These are phyloP conservation scores for Trichophyton rubrum DNA, from an alignment of 2,329 filamentous ascomycete species.

Conservation along the genomic window DNA sequence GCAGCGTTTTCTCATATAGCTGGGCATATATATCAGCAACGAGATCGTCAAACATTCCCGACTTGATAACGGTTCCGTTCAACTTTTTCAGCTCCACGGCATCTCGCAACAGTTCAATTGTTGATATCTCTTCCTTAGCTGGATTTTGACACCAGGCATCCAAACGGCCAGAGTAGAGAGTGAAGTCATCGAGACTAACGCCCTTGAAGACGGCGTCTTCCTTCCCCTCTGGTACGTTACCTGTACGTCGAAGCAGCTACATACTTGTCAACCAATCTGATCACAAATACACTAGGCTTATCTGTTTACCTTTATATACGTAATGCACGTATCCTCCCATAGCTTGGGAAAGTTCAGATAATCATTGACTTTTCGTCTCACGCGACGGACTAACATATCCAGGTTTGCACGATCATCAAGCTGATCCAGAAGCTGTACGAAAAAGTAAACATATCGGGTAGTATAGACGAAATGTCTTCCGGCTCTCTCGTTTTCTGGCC, in stretches of 20 bases:
- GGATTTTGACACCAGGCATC: conserved; percentile 45
- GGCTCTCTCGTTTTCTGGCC: conserved; percentile 71
- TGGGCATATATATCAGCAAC: conserved; percentile 79
- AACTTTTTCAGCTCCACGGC: conserved; percentile 60
- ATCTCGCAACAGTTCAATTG: conserved; percentile 53
- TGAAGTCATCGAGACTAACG: conserved; percentile 54
- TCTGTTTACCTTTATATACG: conserved; percentile 40
- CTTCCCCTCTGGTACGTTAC: conserved; percentile 45
- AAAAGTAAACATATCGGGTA: conserved; percentile 71
- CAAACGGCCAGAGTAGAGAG: conserved; percentile 45
- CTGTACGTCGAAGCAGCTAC: conserved; percentile 45
- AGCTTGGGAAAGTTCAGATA: conserved; percentile 51
- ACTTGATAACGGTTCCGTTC: conserved; percentile 79
- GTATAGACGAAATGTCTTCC: conserved; percentile 90
- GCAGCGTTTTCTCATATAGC: conserved; percentile 29
- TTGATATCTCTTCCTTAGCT: conserved; percentile 31
- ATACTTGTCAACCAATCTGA: conserved; percentile 18
- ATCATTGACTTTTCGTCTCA: conserved; percentile 71
- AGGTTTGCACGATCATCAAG: conserved; percentile 63
- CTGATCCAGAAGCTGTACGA: conserved; percentile 60
- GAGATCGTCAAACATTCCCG: conserved; percentile 77
- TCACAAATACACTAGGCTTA: not conserved
- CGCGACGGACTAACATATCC: conserved; percentile 63
- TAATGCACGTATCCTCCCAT: conserved; percentile 49
- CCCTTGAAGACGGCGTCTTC: conserved; percentile 39